Evolutionary conservation across 2,329 filamentous ascomycete genomes (phyloP).

Genomic region (Alternaria incomplexa): DNA sequence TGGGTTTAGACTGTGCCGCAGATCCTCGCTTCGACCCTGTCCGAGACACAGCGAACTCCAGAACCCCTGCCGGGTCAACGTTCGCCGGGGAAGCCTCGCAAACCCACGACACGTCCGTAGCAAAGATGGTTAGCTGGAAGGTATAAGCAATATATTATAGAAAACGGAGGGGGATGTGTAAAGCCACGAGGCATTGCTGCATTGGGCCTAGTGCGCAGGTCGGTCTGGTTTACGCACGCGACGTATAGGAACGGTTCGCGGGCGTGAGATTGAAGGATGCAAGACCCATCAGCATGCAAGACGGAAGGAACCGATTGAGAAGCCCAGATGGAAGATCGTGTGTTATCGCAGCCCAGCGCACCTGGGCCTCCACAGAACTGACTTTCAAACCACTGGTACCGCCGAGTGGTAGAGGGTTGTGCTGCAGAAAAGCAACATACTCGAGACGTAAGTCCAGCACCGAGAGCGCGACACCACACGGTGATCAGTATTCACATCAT

Average conservation of each 20-base stretch:
- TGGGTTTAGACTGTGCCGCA: constrained; percentile 38
- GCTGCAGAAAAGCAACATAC: background rate
- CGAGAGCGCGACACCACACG: background rate
- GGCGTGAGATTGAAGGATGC: constrained; percentile 6
- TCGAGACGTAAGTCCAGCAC: background rate
- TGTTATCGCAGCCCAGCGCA: background rate
- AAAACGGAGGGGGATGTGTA: background rate
- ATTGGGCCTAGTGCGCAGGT: background rate
- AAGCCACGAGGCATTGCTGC: background rate
- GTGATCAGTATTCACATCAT: background rate
- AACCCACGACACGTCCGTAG: constrained; percentile 21
- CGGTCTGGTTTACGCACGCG: background rate
- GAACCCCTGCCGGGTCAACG: constrained; percentile 26
- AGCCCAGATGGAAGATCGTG: background rate
- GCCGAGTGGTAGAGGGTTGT: background rate
- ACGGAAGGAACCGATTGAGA: background rate
- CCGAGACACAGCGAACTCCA: constrained; percentile 32
- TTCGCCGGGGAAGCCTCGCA: constrained; percentile 12
- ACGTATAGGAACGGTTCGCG: constrained; percentile 1
- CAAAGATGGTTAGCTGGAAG: constrained; percentile 11
- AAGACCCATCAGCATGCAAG: background rate
- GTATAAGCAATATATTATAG: constrained; percentile 12
- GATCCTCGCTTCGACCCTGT: constrained; percentile 35
- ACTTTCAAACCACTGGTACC: background rate
- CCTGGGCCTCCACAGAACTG: background rate